A percentile compares a stretch with the other conserved stretches of the same genome.
Evolutionary conservation across 495 filamentous ascomycete species (phyloP).

Genomic region (Schizothecium vesticola): DNA sequence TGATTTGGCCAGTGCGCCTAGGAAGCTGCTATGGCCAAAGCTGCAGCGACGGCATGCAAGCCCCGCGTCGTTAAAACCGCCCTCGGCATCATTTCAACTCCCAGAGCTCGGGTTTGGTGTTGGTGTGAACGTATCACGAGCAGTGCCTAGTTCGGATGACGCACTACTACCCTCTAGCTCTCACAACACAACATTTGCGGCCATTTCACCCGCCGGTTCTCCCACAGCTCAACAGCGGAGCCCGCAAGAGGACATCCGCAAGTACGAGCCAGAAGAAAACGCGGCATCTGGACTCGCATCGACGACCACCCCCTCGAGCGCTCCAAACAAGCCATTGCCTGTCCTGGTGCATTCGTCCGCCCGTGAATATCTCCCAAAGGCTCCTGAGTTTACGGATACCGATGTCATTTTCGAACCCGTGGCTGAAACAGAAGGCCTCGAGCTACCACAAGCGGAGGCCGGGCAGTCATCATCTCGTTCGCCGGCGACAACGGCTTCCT

Average conservation of each 20-base stretch:
- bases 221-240: not conserved
- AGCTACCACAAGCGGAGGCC: not conserved
- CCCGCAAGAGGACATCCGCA: not conserved
- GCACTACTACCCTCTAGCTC: not conserved
- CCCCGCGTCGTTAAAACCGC: not conserved
- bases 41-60: not conserved
- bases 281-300: not conserved
- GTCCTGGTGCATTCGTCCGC: not conserved
- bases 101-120: not conserved
- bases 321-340: not conserved
- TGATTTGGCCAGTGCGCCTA: conserved; percentile 2
- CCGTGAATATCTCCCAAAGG: not conserved
- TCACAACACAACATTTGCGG: not conserved
- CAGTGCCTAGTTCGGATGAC: not conserved
- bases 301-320: not conserved
- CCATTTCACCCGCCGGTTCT: not conserved
- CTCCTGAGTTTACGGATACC: not conserved
- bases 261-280: not conserved
- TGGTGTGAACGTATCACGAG: not conserved
- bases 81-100: not conserved
- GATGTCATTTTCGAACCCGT: not conserved
- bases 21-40: conserved; percentile 26
- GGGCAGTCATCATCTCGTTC: not conserved
- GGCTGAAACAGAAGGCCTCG: not conserved
- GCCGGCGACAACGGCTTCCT: not conserved